Evolutionary conservation across 2,329 filamentous ascomycete species (phyloP).

Genomic region (Penicillium sp.): DNA sequence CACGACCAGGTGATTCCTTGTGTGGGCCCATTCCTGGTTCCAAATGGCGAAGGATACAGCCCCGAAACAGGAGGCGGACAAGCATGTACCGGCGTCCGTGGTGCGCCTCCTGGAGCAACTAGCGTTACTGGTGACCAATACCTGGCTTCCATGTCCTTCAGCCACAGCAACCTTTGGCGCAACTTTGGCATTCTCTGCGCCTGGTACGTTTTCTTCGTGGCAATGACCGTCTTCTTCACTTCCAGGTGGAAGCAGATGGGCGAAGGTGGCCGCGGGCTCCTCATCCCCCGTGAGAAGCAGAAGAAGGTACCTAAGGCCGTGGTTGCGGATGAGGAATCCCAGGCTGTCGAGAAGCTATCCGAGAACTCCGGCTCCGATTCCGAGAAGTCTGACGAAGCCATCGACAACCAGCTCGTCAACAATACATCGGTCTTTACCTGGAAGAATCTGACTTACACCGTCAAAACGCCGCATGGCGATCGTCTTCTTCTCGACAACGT

Average conservation of each 20-base stretch:
- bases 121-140: slow-evolving; percentile 64
- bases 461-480: slow-evolving; percentile 12
- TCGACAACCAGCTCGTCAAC: slow-evolving; percentile 8
- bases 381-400: background rate
- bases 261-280: slow-evolving; percentile 57
- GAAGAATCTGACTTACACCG: slow-evolving; percentile 14
- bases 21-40: slow-evolving; percentile 39
- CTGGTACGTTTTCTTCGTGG: slow-evolving; percentile 65
- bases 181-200: slow-evolving; percentile 67
- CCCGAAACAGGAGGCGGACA: slow-evolving; percentile 28
- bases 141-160: slow-evolving; percentile 59
- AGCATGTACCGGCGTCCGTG: slow-evolving; percentile 57
- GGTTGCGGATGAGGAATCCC: background rate
- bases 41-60: slow-evolving; percentile 37
- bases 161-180: slow-evolving; percentile 58
- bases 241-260: slow-evolving; percentile 59
- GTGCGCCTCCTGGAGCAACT: slow-evolving; percentile 55
- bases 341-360: background rate
- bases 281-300: slow-evolving; percentile 59
- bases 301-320: background rate
- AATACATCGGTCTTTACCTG: slow-evolving; percentile 15
- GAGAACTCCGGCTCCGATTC: background rate
- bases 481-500: slow-evolving; percentile 12
- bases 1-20: slow-evolving; percentile 41
- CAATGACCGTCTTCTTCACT: slow-evolving; percentile 62